phyloP scores from a whole-genome alignment of 2,329 filamentous ascomycete genomes.

The Pseudofabraea citricarpa region DNA sequence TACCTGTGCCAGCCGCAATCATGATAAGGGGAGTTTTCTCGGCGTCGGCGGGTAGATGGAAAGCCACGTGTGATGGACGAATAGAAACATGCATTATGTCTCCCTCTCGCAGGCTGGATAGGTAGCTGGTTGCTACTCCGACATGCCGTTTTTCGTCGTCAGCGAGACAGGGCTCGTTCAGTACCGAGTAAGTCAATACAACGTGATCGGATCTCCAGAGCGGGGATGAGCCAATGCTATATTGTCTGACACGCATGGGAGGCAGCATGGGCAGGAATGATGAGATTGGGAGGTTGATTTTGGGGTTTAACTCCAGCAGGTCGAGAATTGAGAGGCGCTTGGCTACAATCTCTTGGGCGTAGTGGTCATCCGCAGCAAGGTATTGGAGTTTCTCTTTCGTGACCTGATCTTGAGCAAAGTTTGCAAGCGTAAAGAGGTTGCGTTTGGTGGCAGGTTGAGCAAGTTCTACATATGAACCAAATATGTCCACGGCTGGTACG shows the following conservation, averaged over 20 bases:
- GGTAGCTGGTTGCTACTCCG: conserved; percentile 44
- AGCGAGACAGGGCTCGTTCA: too few species aligned
- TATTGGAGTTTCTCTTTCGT: background rate
- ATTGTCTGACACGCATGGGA: conserved; percentile 73
- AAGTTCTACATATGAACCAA: conserved; percentile 55
- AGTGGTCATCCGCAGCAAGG: background rate
- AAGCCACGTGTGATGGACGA: conserved; percentile 32
- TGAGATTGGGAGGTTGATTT: conserved; percentile 56
- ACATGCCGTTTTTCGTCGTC: too few species aligned
- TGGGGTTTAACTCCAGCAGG: conserved; percentile 59
- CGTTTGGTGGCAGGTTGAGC: conserved; percentile 54
- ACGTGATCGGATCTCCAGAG: conserved; percentile 23
- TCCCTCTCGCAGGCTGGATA: conserved; percentile 33
- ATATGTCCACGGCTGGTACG: too few species aligned
- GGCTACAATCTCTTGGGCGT: background rate
- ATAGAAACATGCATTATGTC: conserved; percentile 34
- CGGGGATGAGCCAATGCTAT: conserved; percentile 70
- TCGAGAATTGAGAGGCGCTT: conserved; percentile 64
- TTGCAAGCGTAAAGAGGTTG: conserved; percentile 21
- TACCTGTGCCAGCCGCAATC: conserved; percentile 30
- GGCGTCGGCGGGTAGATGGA: conserved; percentile 17
- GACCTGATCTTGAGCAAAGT: background rate
- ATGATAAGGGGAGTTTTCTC: conserved; percentile 28
- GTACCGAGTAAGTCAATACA: too few species aligned
- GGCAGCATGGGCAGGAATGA: conserved; percentile 70